Conservation (phyloP, 1,139 yeast genomes). For the Kazachstania sp. region DNA sequence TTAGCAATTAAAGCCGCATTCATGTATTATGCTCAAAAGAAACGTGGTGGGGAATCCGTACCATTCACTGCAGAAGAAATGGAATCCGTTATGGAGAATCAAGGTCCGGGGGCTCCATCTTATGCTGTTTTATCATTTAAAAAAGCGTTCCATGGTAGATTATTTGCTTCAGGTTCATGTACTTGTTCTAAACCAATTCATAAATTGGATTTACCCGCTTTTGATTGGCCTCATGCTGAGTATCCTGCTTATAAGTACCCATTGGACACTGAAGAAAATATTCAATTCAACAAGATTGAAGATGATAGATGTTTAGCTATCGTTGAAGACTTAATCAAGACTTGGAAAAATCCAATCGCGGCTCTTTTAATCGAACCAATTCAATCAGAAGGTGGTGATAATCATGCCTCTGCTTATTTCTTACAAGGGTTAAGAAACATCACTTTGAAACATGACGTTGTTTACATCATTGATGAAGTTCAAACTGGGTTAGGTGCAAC, state of each 20-base stretch:
- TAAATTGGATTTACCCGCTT: slow-evolving; percentile 67
- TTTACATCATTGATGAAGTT: slow-evolving; percentile 63
- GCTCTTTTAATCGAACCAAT: slow-evolving; percentile 67
- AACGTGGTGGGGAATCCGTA: slow-evolving; percentile 43
- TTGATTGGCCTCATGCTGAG: slow-evolving; percentile 71
- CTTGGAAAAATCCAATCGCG: slow-evolving; percentile 49
- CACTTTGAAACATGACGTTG: slow-evolving; percentile 49
- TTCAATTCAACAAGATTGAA: slow-evolving; percentile 46
- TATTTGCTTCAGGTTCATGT: slow-evolving; percentile 64
- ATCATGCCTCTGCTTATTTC: slow-evolving; percentile 51
- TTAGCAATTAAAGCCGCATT: slow-evolving; percentile 72
- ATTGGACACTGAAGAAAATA: slow-evolving; percentile 38
- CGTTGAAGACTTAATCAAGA: slow-evolving; percentile 45
- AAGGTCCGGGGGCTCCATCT: slow-evolving; percentile 60
- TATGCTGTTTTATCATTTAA: slow-evolving; percentile 61
- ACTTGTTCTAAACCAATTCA: slow-evolving; percentile 71
- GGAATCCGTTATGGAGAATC: slow-evolving; percentile 53
- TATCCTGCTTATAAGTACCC: slow-evolving; percentile 63
- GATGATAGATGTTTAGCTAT: slow-evolving; percentile 52
- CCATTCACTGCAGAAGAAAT: slow-evolving; percentile 48
- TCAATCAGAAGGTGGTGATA: slow-evolving; percentile 72
- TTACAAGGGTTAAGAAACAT: slow-evolving; percentile 60
- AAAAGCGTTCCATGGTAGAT: slow-evolving; percentile 67
- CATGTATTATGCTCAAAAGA: slow-evolving; percentile 57
- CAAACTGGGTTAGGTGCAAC: slow-evolving; percentile 73